Conservation (phyloP, 2,329 filamentous ascomycete species). For the Decorospora gaudefroyi region DNA sequence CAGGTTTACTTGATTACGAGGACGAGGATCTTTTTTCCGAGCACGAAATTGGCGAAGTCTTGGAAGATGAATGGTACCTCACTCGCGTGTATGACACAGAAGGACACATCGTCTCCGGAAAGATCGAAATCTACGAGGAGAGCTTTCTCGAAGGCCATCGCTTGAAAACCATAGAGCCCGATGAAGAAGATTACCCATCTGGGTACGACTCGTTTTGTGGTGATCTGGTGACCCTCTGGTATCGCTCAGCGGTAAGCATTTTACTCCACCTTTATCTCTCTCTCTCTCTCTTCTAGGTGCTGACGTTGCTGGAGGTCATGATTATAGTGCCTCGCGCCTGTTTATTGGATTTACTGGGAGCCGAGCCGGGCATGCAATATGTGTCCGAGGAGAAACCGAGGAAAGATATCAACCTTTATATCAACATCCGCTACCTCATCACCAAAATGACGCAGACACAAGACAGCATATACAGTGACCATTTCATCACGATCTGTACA, state of each 20-base stretch:
- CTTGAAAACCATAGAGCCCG: background rate
- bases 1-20: background rate
- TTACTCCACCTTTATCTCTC: background rate
- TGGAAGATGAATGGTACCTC: background rate
- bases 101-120: background rate
- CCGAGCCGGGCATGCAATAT: background rate
- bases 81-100: background rate
- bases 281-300: too few relatives aligned
- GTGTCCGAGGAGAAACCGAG: background rate
- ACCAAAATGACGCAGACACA: background rate
- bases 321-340: background rate
- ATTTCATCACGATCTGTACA: background rate
- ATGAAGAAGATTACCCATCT: background rate
- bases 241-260: background rate
- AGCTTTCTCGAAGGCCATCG: background rate
- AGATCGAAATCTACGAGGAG: background rate
- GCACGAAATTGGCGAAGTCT: background rate
- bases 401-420: background rate
- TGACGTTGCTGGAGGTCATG: background rate
- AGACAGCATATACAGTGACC: background rate
- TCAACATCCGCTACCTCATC: background rate
- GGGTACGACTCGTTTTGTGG: background rate
- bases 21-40: background rate
- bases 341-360: background rate
- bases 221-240: background rate